Evolutionary conservation across 2,329 filamentous ascomycete species (phyloP).

Genomic region (Drechslerella dactyloides): DNA sequence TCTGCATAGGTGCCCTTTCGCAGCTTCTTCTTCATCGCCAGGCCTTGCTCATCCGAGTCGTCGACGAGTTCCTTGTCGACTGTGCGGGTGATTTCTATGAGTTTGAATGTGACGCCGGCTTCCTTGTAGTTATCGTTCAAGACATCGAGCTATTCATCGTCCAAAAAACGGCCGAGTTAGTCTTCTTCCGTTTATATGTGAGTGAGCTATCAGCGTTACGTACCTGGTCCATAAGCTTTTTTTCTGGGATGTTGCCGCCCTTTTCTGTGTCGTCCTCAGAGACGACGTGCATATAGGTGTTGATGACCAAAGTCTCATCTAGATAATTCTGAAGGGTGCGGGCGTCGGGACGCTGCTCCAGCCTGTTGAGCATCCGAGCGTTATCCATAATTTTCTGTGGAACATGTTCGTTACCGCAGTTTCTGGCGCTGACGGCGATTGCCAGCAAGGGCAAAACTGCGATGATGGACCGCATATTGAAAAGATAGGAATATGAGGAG

Average conservation of each 20-base stretch:
- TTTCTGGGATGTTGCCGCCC: constrained; percentile 55
- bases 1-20: constrained; percentile 60
- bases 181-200: neutral
- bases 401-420: constrained; percentile 41
- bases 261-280: constrained; percentile 51
- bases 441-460: constrained; percentile 37
- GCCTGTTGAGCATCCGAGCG: constrained; percentile 33
- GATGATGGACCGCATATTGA: constrained; percentile 42
- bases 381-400: constrained; percentile 27
- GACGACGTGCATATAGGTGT: constrained; percentile 57
- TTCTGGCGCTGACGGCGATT: constrained; percentile 27
- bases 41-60: constrained; percentile 57
- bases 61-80: constrained; percentile 62
- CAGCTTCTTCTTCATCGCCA: constrained; percentile 61
- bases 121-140: constrained; percentile 62
- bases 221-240: constrained; percentile 54
- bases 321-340: constrained; percentile 19
- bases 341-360: constrained; percentile 40
- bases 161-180: neutral
- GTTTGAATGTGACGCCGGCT: constrained; percentile 61
- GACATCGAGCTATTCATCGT: constrained; percentile 60
- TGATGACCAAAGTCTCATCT: constrained; percentile 50
- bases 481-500: neutral
- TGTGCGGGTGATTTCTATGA: constrained; percentile 60
- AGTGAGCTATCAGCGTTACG: constrained; percentile 6